Base-by-base conservation (phyloP, 768 basidiomycete genomes). In the Hypholoma sublateritium region DNA sequence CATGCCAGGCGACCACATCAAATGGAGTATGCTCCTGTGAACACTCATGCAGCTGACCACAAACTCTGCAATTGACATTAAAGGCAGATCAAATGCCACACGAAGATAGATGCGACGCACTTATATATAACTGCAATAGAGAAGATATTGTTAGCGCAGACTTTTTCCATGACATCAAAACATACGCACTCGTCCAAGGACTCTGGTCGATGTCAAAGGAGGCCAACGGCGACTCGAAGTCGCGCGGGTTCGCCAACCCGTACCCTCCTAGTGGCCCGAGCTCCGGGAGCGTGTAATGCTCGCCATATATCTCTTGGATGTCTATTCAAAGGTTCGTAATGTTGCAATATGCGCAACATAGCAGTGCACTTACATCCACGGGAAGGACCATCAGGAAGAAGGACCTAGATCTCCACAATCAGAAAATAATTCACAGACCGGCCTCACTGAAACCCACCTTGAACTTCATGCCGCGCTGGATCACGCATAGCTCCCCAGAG, bases 1-100 rank as follows among this genome's bases (percentile, higher is more conserved):
- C 85, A 49, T 83, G 80, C 85, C 85, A 87, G 1, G 86, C 85
- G 24, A 88, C 86, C 39, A 88, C 86, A 64, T 88, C 87, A 67
- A 88, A 88, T 0, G 86, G 86, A 1, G 86, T 86, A 67, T 86
- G 83, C 43, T 83, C 78, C 59, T 87, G 84, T 39, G 72, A 69
- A 60, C 83, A 84, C 21, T 70, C 67, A 64, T 82, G 82, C 9
- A 84, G 67, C 67, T 82, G 72, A 14, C 85, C 84, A 52, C 77
- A 73, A 25, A 87, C 75, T 70, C 82, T 86, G 43, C 17, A 60
- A 52, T 24, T 32, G 43, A 12, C 54, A 24, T 28, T 19, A 56
- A 19, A 24, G 41, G 16, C 14, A 45, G 44, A 44, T 42, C 21
- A 36, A 8, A 39, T 34, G 28, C 14, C 9, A 7, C 45, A 17